Conservation (phyloP, 371 early-diverging fungal genomes). For the Funneliformis caledonium region DNA sequence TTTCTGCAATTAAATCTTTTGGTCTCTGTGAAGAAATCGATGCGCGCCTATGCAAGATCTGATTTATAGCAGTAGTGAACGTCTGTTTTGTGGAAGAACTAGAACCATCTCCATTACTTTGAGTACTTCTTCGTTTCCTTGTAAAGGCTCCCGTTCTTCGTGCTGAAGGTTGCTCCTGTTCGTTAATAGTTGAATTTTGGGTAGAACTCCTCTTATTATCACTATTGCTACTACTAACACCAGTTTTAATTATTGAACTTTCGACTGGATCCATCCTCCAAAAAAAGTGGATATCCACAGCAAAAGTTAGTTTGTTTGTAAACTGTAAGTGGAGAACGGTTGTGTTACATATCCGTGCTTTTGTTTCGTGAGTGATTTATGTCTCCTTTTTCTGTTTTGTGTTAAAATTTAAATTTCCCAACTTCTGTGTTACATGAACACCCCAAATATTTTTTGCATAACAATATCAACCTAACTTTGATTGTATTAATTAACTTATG, state of each 20-base stretch:
- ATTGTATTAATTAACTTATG: too few species aligned
- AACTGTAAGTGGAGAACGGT: too few species aligned
- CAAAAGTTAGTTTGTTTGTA: neutral
- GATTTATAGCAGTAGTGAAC: neutral
- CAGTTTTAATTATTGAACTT: neutral
- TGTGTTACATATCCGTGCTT: neutral
- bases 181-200: neutral
- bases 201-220: neutral
- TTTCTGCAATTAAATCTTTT: neutral
- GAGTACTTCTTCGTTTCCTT: constrained; percentile 25
- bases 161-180: neutral
- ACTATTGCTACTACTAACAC: neutral
- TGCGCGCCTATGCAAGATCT: constrained; percentile 5
- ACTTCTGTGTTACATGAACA: too few species aligned
- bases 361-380: too few species aligned
- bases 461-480: too few species aligned
- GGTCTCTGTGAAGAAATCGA: constrained; percentile 21
- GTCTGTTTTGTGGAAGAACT: constrained; percentile 6
- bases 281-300: neutral
- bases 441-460: too few species aligned
- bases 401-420: too few species aligned
- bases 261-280: neutral
- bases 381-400: too few species aligned
- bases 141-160: neutral
- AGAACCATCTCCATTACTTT: neutral